Evolutionary conservation across 2,329 filamentous ascomycete genomes (phyloP).

Genomic region (Thielaviopsis ethacetica): DNA sequence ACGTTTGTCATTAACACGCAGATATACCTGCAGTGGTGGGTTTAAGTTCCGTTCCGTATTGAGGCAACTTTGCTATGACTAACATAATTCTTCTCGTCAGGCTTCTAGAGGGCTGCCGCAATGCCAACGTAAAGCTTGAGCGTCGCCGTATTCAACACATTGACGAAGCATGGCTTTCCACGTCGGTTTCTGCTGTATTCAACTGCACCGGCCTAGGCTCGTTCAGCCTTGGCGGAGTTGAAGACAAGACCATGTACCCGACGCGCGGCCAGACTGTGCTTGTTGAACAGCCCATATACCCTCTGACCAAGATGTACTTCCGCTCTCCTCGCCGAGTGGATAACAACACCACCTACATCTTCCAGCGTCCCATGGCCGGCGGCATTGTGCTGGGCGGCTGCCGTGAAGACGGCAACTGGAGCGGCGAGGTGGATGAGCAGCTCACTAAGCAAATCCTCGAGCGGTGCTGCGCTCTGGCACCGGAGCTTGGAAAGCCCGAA

Average conservation of each 20-base stretch:
- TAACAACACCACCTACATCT: constrained; percentile 26
- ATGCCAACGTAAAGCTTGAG: constrained; percentile 45
- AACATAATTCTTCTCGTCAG: background rate
- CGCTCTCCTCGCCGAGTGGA: constrained; percentile 25
- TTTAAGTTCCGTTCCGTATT: background rate
- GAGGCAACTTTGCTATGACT: background rate
- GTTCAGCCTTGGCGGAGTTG: constrained; percentile 55
- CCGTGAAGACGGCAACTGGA: constrained; percentile 19
- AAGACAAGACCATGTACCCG: constrained; percentile 52
- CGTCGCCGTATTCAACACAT: constrained; percentile 49
- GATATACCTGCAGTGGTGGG: constrained; percentile 57
- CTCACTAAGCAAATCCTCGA: constrained; percentile 20
- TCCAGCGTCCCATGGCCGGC: constrained; percentile 23
- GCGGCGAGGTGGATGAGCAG: constrained; percentile 16
- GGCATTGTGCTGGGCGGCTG: constrained; percentile 21
- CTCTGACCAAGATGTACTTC: constrained; percentile 25
- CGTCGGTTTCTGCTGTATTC: constrained; percentile 38
- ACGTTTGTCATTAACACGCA: constrained; percentile 46
- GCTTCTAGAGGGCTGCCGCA: constrained; percentile 55
- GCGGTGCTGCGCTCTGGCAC: constrained; percentile 20
- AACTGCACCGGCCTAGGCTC: constrained; percentile 67
- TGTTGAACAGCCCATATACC: constrained; percentile 22
- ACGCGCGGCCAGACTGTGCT: constrained; percentile 24
- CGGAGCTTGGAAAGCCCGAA: constrained; percentile 20
- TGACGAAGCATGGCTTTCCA: constrained; percentile 38